phyloP scores from a whole-genome alignment of 163 green algal genomes.

The Volvox carteri region DNA sequence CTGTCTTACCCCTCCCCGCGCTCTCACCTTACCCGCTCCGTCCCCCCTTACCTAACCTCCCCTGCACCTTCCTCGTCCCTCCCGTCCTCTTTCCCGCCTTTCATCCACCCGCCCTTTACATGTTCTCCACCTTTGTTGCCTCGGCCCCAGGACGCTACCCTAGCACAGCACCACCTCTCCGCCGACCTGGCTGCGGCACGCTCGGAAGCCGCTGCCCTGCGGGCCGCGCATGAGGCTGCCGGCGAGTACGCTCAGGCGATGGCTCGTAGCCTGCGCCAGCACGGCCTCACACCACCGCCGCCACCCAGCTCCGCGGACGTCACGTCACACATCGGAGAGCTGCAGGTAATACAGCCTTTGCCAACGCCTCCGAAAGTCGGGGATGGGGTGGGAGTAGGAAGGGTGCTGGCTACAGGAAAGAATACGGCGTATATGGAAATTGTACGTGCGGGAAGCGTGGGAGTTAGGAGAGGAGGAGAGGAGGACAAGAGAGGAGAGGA shows the following conservation, averaged over 20 bases:
- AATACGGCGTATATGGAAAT: no score
- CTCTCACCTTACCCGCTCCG: neutral
- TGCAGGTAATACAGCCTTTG: no score
- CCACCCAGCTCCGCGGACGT: neutral
- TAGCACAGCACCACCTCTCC: conserved; percentile 17
- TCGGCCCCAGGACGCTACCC: conserved; percentile 30
- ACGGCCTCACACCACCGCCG: conserved; percentile 12
- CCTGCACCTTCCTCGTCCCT: no score
- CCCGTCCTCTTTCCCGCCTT: no score
- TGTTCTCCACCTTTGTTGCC: neutral
- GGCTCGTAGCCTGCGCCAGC: conserved; percentile 3
- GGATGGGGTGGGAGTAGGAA: no score
- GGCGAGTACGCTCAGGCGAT: conserved; percentile 34
- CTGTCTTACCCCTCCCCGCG: no score
- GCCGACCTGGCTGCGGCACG: neutral
- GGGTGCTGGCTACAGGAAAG: no score
- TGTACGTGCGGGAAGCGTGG: no score
- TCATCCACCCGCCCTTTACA: neutral
- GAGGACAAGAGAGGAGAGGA: no score
- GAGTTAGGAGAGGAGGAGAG: no score
- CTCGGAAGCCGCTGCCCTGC: conserved; percentile 2
- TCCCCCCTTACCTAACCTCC: neutral
- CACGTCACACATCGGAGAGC: neutral
- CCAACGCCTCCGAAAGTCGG: no score
- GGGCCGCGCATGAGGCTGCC: neutral